Conservation (phyloP, 352 stramenopile species). For the Phytophthora cryptogea region DNA sequence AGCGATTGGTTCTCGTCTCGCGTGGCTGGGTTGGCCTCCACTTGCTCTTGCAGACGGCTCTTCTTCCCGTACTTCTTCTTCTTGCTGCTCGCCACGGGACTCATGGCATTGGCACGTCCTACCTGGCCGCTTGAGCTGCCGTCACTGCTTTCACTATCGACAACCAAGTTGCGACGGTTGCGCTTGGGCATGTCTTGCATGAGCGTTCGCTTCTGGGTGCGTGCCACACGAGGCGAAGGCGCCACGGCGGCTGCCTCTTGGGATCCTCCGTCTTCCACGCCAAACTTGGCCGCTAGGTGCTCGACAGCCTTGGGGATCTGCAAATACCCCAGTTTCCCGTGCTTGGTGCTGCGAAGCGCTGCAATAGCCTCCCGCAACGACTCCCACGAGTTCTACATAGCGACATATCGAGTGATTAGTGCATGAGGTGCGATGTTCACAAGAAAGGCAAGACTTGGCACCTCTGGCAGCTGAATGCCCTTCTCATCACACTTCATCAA, state of each 20-base stretch:
- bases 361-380: constrained; percentile 44
- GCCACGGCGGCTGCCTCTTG: constrained; percentile 5
- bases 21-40: constrained; percentile 40
- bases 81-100: constrained; percentile 33
- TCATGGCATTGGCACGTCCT: constrained; percentile 11
- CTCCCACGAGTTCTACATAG: constrained; percentile 45
- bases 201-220: constrained; percentile 22
- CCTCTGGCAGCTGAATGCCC: constrained; percentile 45
- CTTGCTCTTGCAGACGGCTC: constrained; percentile 43
- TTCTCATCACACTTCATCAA: constrained; percentile 68
- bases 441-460: constrained; percentile 10
- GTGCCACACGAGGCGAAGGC: constrained; percentile 7
- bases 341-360: constrained; percentile 39
- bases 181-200: constrained; percentile 34
- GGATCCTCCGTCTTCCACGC: background rate
- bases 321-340: constrained; percentile 45
- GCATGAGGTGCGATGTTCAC: background rate
- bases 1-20: constrained; percentile 59
- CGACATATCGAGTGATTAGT: background rate
- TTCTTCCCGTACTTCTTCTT: constrained; percentile 44
- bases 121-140: constrained; percentile 1
- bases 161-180: constrained; percentile 14
- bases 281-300: constrained; percentile 41
- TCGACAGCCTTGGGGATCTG: constrained; percentile 55
- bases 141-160: constrained; percentile 11